Evolutionary conservation across 2,329 filamentous ascomycete species (phyloP), one percentile per base, ranked within the genome.

Genomic region (Talaromyces sp.): DNA sequence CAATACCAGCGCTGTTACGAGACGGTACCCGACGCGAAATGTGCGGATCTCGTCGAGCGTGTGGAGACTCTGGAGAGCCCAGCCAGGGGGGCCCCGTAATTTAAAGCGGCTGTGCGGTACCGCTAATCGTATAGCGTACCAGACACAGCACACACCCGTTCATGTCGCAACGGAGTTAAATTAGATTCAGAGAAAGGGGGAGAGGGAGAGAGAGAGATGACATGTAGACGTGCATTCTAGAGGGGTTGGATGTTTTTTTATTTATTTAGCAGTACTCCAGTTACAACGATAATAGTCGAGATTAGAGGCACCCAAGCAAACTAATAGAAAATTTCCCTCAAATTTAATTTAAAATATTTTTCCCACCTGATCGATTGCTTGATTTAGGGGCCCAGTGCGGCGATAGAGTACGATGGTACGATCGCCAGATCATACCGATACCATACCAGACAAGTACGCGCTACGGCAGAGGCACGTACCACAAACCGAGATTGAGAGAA

Each of bases 21-120:
- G n/a, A 56, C 60, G 44, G 56, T 61, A 61, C 60, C 51, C 23
- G 56, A 34, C 51, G 60, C 42, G 60, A 59, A 23, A 54, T 50
- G 34, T 54, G 60, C 60, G 60, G 60, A 59, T 61, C 60, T 61
- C 51, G 44, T 47, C 44, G n/a, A 47, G 7, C 23, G 44, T 47
- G 42, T 47, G 44, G 44, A 47, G 44, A 23, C 23, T 23, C 23
- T 23, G 23, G 23, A 47, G 44, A 47, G 44, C 23, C 44, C 44
- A 47, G 18, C 44, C 44, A 47, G 44, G 44, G 42, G 44, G 44
- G 44, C 18, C 18, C 44, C 44, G 44, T 47, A 47, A 27, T 47
- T 47, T 47, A 47, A 27, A 47, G 44, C 44, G 44, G 44, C 18
- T 47, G 18, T 9, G n/a, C 44, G 18, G 44, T 47, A 47, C n/a